phyloP scores from a whole-genome alignment of 495 filamentous ascomycete species.

The Xylaria cubensis region DNA sequence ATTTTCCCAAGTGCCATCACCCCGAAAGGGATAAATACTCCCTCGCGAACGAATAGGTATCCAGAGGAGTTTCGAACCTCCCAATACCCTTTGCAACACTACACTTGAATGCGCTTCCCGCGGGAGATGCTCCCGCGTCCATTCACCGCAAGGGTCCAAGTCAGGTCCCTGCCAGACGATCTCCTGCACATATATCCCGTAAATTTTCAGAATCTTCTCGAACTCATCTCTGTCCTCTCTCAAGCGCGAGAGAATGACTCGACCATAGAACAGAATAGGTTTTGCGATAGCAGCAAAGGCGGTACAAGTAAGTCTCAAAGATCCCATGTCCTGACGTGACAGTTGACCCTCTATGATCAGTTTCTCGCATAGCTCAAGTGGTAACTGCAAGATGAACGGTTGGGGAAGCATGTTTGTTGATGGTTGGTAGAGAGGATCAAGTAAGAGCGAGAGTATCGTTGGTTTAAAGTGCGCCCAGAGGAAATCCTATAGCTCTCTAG shows the following conservation, averaged over 20 bases:
- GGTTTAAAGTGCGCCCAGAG: background rate
- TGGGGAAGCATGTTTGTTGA: background rate
- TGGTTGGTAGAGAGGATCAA: background rate
- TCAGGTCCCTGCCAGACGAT: background rate
- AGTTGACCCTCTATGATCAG: background rate
- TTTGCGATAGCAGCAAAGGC: background rate
- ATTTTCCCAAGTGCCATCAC: too few relatives aligned
- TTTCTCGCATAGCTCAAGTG: background rate
- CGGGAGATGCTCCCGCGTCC: too few relatives aligned
- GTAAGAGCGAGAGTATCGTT: background rate
- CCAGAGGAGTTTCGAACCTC: background rate
- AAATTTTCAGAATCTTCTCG: background rate
- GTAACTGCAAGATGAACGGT: background rate
- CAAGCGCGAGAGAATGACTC: background rate
- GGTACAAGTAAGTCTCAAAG: background rate
- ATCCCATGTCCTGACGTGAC: background rate
- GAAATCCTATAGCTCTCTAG: too few relatives aligned
- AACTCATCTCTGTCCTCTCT: background rate
- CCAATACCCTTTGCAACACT: background rate
- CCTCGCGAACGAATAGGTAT: background rate
- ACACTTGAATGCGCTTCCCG: too few relatives aligned
- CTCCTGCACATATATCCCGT: background rate
- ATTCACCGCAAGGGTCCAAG: background rate
- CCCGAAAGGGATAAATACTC: too few relatives aligned
- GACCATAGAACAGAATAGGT: background rate